Evolutionary conservation across 345 rosid species (phyloP).

Genomic region (Rhodomyrtus tomentosa): DNA sequence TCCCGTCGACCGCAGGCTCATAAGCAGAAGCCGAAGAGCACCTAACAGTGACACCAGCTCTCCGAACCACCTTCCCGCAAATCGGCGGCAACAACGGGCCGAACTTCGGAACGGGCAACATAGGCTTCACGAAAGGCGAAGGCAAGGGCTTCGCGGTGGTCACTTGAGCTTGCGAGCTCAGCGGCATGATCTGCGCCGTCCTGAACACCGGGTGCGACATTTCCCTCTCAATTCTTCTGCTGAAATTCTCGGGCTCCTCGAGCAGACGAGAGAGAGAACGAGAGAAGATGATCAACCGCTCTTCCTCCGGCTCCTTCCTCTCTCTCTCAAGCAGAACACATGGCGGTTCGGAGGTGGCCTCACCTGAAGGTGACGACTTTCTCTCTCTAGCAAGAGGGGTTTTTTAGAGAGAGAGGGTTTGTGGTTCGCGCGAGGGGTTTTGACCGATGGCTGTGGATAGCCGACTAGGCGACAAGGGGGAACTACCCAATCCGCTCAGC

Average conservation of each 20-base stretch:
- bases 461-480: neutral
- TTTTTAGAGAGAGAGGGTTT: neutral
- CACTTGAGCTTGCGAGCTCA: neutral
- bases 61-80: conserved; percentile 17
- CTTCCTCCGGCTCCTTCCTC: neutral
- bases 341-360: neutral
- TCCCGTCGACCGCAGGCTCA: neutral
- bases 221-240: neutral
- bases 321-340: neutral
- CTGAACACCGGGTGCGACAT: neutral
- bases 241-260: neutral
- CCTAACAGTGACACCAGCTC: neutral
- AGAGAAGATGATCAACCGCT: neutral
- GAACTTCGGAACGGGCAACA: neutral
- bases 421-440: neutral
- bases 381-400: neutral
- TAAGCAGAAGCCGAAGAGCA: neutral
- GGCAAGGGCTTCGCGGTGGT: neutral
- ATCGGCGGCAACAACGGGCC: neutral
- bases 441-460: neutral
- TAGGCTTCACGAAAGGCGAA: conserved; percentile 3
- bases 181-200: conserved; percentile 7
- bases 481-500: neutral
- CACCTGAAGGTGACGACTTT: neutral
- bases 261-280: neutral